Conservation (phyloP, 2,329 filamentous ascomycete genomes). For the Mycosphaerella sp. region DNA sequence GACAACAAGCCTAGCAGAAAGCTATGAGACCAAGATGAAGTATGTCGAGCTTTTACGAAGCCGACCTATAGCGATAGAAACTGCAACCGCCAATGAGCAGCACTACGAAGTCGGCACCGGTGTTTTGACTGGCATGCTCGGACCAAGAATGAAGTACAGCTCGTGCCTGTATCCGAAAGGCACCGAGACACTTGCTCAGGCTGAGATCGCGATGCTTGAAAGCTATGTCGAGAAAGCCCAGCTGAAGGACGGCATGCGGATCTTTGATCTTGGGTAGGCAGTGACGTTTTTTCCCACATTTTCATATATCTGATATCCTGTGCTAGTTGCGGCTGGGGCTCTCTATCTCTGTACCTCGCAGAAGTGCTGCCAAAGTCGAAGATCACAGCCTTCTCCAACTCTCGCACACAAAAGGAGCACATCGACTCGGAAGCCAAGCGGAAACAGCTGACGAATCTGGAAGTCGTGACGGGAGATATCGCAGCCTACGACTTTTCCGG, state of each 20-base stretch:
- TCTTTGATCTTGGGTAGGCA: slow-evolving; percentile 56
- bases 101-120: slow-evolving; percentile 68
- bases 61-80: slow-evolving; percentile 63
- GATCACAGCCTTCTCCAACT: slow-evolving; percentile 65
- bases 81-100: slow-evolving; percentile 59
- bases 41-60: slow-evolving; percentile 56
- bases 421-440: slow-evolving; percentile 55
- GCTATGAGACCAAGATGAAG: slow-evolving; percentile 55
- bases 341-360: slow-evolving; percentile 58
- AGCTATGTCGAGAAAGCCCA: slow-evolving; percentile 57
- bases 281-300: not conserved
- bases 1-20: slow-evolving; percentile 48
- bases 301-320: not conserved
- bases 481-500: slow-evolving; percentile 59
- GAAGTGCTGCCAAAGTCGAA: slow-evolving; percentile 56
- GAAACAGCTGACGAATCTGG: slow-evolving; percentile 55
- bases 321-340: slow-evolving; percentile 62
- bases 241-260: slow-evolving; percentile 54
- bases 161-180: slow-evolving; percentile 59
- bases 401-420: slow-evolving; percentile 60
- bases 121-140: slow-evolving; percentile 55
- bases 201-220: slow-evolving; percentile 61
- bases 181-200: slow-evolving; percentile 56
- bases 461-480: slow-evolving; percentile 61
- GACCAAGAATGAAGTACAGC: slow-evolving; percentile 68